Base-by-base conservation (phyloP, 192 early-diverging fungal genomes). In the Entomortierella lignicola region DNA sequence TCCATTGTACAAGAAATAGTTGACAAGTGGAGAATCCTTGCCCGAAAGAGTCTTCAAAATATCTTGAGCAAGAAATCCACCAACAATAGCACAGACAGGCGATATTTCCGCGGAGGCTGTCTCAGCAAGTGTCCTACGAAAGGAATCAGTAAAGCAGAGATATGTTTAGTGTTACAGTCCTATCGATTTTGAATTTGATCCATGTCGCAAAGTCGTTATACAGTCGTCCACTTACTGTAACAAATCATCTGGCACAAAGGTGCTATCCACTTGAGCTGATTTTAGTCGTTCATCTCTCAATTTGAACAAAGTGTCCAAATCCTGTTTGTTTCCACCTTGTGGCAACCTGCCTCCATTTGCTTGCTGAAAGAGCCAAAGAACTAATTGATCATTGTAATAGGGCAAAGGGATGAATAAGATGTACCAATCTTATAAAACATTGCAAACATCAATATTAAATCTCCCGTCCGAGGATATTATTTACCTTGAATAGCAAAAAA, bases 61-160 rank as follows among this genome's bases (percentile, higher is more conserved):
- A 37, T 98, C 96, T 63, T 97, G 96, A 0, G 94, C 91, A 54
- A 96, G 83, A 0, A 96, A 88, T 10, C 95, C 97, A 30, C 97
- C 97, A 2, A 97, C 80, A 54, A 97, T 91, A 18, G 97, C 92
- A 57, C 92, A 93, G 20, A 94, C 88, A 31, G 96, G 91, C 2
- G 86, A 81, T 34, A 96, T 75, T 81, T 97, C 97, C 8, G 90
- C 87, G 20, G 66, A 63, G 50, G 81, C 69, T 56, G 85, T 84
- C 17, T 55, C 53, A 20, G 84, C 85, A 41, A 93, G 74, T 25
- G 73, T 64, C 54, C 90, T 91, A 68, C 26, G 43, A 18, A 30
- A 29, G 20, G 41, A 34, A 47, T n/a, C n/a, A n/a, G n/a, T n/a
- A n/a, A n/a, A n/a, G n/a, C n/a, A n/a, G n/a, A n/a, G n/a, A n/a